phyloP scores from a whole-genome alignment of 2,329 filamentous ascomycete genomes.

The Chalaropsis thielavioides region DNA sequence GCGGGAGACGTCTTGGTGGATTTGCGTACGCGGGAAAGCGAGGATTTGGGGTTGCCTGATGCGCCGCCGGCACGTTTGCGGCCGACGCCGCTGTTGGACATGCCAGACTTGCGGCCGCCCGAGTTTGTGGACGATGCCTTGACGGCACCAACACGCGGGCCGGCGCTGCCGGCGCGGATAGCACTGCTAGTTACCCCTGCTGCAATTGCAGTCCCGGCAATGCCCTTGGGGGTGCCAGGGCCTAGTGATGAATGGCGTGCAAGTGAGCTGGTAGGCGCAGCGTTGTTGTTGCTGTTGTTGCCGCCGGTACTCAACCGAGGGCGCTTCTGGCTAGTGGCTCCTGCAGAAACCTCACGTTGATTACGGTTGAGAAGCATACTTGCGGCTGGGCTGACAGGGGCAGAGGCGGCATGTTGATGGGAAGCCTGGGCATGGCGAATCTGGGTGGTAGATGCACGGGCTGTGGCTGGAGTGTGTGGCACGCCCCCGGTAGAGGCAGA shows the following conservation, averaged over 20 bases:
- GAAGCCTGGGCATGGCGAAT: conserved; percentile 34
- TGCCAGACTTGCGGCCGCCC: conserved; percentile 33
- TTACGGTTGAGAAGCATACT: conserved; percentile 43
- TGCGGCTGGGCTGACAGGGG: conserved; percentile 45
- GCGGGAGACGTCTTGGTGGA: conserved; percentile 46
- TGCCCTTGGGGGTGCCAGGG: conserved; percentile 45
- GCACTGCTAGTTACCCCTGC: conserved; percentile 23
- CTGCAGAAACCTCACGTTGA: conserved; percentile 44
- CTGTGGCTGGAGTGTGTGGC: conserved; percentile 28
- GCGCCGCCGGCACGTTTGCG: conserved; percentile 33
- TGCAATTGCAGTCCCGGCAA: conserved; percentile 21
- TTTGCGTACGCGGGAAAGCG: conserved; percentile 47
- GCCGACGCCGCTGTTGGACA: conserved; percentile 26
- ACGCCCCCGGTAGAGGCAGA: conserved; percentile 13
- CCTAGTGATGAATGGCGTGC: conserved; percentile 49
- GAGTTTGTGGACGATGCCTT: conserved; percentile 31
- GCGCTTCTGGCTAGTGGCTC: conserved; percentile 29
- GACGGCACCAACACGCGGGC: conserved; percentile 36
- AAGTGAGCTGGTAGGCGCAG: conserved; percentile 41
- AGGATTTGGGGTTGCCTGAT: conserved; percentile 37
- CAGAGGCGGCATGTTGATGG: conserved; percentile 40
- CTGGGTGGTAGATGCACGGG: conserved; percentile 29
- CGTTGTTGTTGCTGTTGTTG: conserved; percentile 34
- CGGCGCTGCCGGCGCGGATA: conserved; percentile 43
- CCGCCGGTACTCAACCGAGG: conserved; percentile 37